These are phyloP conservation scores for Komagataella pseudopastoris DNA, from an alignment of 805 yeast species.

Conservation along the genomic window DNA sequence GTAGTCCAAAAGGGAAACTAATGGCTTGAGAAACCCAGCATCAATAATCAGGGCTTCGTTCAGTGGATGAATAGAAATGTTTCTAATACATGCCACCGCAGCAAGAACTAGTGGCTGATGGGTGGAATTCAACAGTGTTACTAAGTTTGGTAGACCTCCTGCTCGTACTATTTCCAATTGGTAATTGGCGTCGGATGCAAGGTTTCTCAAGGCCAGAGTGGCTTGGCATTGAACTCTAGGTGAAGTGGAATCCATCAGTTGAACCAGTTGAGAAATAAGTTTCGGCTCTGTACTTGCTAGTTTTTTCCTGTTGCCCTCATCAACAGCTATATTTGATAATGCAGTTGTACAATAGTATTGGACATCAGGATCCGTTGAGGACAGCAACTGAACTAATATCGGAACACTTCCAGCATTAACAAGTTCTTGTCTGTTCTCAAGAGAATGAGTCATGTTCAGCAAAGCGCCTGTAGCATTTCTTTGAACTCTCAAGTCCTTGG, in stretches of 20 bases:
- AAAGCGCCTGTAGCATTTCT: slow-evolving; percentile 98
- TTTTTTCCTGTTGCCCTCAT: slow-evolving; percentile 78
- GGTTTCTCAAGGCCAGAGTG: slow-evolving; percentile 85
- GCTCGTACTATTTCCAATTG: slow-evolving; percentile 93
- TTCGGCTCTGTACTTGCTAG: slow-evolving; percentile 88
- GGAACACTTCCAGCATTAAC: slow-evolving; percentile 99
- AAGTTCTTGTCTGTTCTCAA: slow-evolving; percentile 89
- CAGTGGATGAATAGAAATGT: slow-evolving; percentile 90
- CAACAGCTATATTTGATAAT: slow-evolving; percentile 92
- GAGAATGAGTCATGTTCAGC: slow-evolving; percentile 95
- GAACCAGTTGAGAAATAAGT: slow-evolving; percentile 75
- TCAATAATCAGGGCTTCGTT: slow-evolving; percentile 93
- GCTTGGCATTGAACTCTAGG: slow-evolving; percentile 98
- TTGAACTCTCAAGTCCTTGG: slow-evolving; percentile 91
- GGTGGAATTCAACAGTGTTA: slow-evolving; percentile 75
- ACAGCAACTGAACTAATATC: slow-evolving; percentile 74
- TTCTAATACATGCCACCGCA: slow-evolving; percentile 96
- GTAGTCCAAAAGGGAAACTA: slow-evolving; percentile 73
- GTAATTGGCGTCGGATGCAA: slow-evolving; percentile 92
- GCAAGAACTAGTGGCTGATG: slow-evolving; percentile 90
- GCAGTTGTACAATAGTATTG: slow-evolving; percentile 99
- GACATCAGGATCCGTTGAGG: slow-evolving; percentile 87
- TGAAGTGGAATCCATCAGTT: slow-evolving; percentile 83
- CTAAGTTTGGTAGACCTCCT: slow-evolving; percentile 89
- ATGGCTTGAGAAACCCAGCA: slow-evolving; percentile 89